Evolutionary conservation across 352 stramenopile species (phyloP), one percentile per base, ranked within the genome.

Genomic region (Pythium guiyangense): DNA sequence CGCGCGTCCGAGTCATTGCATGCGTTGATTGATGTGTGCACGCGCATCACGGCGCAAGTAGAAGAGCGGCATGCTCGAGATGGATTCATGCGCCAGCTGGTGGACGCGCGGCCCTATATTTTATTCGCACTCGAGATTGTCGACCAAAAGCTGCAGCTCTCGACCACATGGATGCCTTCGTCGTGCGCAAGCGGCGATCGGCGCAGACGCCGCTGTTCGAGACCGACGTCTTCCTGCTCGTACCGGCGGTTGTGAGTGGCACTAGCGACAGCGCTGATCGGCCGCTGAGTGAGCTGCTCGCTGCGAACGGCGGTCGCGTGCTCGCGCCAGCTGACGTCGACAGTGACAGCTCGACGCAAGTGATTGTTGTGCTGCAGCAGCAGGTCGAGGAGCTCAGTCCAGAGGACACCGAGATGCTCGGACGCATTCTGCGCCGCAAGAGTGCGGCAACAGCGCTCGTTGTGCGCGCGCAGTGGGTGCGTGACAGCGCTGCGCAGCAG

Each of bases 151-250:
- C 34, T 47, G 34, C 20, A 46, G 6, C 9, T 55, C 25, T 17
- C 35, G 26, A 42, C 10, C 22, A 40, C 42, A 90, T 90, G 79
- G 77, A 90, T 59, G 77, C 75, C 11, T 90, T 87, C 59, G 46
- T 88, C 3, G 63, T 71, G 54, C 77, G 72, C 20, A 66, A 52
- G 39, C 56, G 56, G 14, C 62, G 65, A 12, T 37, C 50, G 15
- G 44, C 51, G 14, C 44, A 49, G 34, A 39, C 43, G 25, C 66
- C 55, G 52, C 67, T 88, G 47, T 85, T 86, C 51, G 57, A 50
- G 35, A 43, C 49, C 51, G 67, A 82, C 37, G 56, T 68, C 37
- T 68, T 67, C 53, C 44, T 74, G 57, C 56, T 80, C 22, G 26
- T 61, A 37, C 26, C 25, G 14, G 37, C 55, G 52, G 46, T 48